Base-by-base conservation (phyloP, 2,329 filamentous ascomycete species). In the Fonsecaea pedrosoi region DNA sequence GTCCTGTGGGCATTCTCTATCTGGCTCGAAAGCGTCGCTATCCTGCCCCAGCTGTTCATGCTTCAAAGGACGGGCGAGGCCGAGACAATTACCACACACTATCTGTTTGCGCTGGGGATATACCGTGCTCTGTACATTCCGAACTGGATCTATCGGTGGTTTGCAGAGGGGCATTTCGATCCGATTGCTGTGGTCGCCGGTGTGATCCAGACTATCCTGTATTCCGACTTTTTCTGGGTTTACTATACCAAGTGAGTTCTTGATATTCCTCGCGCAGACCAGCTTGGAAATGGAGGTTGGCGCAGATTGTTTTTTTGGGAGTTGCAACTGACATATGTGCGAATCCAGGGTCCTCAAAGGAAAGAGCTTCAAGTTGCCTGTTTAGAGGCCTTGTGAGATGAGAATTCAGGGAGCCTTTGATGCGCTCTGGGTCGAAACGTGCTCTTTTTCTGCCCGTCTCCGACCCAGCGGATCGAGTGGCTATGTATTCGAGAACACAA, bases 221-320 rank as follows among this genome's bases (percentile, higher is more conserved):
- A 99, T 83, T 96, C 92, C 70, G 95, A 99, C 82, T 99, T 99
- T 84, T 99, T 99, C 87, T 99, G 94, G 86, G 94, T 99, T 76
- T 99, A 99, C 84, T 99, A 97, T 82, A 97, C 90, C 67, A 98
- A 97, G 89, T 90, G 78, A 79, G 86, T 81, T 81, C 32, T 50
- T 30, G 18, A 50, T 21, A 30, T 13, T 50, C 30, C 15, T 50
- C 12, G 45, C 45, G 8, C 21, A 13, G 21, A 12, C 21, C 12
- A 30, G 9, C 32, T 38, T 62, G 34, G 10, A 8, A 10, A 6
- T 38, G 10, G 48, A 38, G 54, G 30, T 32, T 37, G 30, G 21
- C 15, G 13, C 30, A 13, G n/a, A 18, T 7, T n/a, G 13, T 15
- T 30, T 32, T 32, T 4, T 21, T 3, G 10, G 32, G 4, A 8